Evolutionary conservation across 164 flowering plant genomes (phyloP).

Genomic region (Pachysandra terminalis): DNA sequence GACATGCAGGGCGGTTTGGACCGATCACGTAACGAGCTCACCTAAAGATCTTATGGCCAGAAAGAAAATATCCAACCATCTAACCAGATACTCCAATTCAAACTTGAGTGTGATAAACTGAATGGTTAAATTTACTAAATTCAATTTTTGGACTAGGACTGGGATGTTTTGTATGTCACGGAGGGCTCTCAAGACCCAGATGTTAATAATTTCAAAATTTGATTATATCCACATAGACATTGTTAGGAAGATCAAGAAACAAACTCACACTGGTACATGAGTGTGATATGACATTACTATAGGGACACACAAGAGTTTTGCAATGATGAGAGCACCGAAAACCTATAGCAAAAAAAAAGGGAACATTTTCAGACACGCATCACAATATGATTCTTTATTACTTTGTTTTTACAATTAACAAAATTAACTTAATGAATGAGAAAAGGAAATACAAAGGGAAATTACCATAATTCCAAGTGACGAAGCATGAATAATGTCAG

Average conservation of each 20-base stretch:
- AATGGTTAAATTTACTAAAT: too few relatives aligned
- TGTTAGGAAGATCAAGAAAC: constrained; percentile 1
- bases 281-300: constrained; percentile 99
- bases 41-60: background rate
- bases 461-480: constrained; percentile 96
- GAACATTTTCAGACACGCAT: background rate
- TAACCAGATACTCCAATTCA: too few relatives aligned
- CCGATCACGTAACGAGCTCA: background rate
- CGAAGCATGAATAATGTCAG: constrained; percentile 97
- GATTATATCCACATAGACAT: background rate
- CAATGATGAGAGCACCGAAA: constrained; percentile 90
- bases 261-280: constrained; percentile 96
- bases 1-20: background rate
- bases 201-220: background rate
- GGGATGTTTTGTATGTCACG: background rate
- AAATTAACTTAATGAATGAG: background rate
- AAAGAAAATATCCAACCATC: background rate
- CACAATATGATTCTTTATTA: constrained; percentile 1
- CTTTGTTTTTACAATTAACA: background rate
- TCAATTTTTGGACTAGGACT: too few relatives aligned
- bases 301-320: constrained; percentile 84
- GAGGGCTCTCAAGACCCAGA: background rate
- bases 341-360: constrained; percentile 44
- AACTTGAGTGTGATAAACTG: too few relatives aligned
- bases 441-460: constrained; percentile 1